phyloP scores from a whole-genome alignment of 2,329 filamentous ascomycete genomes.

The Cylindrodendrum hubeiense region DNA sequence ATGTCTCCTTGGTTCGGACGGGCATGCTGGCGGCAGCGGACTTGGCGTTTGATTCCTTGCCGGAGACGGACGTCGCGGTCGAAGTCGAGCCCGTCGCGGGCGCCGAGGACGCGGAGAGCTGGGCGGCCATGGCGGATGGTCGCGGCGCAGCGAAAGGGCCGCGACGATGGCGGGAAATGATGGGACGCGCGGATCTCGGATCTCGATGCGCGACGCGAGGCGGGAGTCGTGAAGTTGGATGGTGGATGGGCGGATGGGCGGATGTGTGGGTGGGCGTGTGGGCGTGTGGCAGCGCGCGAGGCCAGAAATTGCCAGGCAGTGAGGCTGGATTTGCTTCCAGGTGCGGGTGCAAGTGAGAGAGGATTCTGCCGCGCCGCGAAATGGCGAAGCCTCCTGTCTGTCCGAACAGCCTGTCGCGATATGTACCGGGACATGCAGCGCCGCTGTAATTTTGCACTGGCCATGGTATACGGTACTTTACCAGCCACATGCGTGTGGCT shows the following conservation, averaged over 20 bases:
- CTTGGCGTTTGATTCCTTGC: slow-evolving; percentile 43
- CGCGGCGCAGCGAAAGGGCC: slow-evolving; percentile 52
- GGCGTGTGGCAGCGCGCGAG: slow-evolving; percentile 34
- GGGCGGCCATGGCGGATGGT: slow-evolving; percentile 58
- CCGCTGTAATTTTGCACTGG: background rate
- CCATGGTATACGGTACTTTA: slow-evolving; percentile 1
- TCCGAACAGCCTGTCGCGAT: slow-evolving; percentile 21
- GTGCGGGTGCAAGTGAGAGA: slow-evolving; percentile 18
- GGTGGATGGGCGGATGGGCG: slow-evolving; percentile 29
- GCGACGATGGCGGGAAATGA: slow-evolving; percentile 48
- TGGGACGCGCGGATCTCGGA: slow-evolving; percentile 22
- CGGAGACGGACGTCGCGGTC: slow-evolving; percentile 47
- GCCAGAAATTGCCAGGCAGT: slow-evolving; percentile 29
- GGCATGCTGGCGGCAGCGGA: slow-evolving; percentile 47
- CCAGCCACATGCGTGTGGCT: background rate
- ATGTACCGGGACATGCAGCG: slow-evolving; percentile 32
- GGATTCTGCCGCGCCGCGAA: slow-evolving; percentile 44
- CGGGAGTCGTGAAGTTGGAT: slow-evolving; percentile 23
- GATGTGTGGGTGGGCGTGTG: slow-evolving; percentile 25
- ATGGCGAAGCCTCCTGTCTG: slow-evolving; percentile 34
- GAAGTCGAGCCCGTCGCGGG: slow-evolving; percentile 49
- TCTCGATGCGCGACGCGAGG: slow-evolving; percentile 34
- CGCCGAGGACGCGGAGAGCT: slow-evolving; percentile 52
- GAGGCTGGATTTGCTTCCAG: slow-evolving; percentile 34
- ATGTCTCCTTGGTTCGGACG: slow-evolving; percentile 68